Evolutionary conservation across 495 filamentous ascomycete genomes (phyloP).

Genomic region (Wilcoxina mikolae): DNA sequence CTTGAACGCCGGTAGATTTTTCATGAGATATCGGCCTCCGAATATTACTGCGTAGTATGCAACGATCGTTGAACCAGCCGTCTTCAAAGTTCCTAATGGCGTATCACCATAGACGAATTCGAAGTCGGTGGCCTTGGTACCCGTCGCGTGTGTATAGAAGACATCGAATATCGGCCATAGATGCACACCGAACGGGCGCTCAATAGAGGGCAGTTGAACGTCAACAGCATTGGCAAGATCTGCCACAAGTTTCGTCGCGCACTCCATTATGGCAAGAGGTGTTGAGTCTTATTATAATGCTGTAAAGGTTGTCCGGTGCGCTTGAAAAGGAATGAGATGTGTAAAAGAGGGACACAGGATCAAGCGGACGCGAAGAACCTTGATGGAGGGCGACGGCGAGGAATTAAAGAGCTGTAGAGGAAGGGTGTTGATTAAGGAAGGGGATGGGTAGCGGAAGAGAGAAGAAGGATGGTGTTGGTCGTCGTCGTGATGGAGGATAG

Average conservation of each 20-base stretch:
- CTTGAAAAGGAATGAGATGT: conserved; percentile 6
- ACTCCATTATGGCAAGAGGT: conserved; percentile 33
- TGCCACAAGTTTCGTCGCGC: not conserved
- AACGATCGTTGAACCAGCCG: conserved; percentile 47
- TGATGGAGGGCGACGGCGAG: not conserved
- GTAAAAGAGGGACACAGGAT: conserved; percentile 1
- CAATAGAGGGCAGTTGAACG: conserved; percentile 57
- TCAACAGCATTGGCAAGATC: conserved; percentile 43
- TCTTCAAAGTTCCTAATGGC: conserved; percentile 55
- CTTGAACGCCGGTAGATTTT: conserved; percentile 50
- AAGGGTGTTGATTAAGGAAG: not conserved
- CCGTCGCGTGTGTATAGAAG: conserved; percentile 55
- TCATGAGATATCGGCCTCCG: conserved; percentile 60
- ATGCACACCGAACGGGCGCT: conserved; percentile 79
- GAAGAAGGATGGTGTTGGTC: conserved; percentile 17
- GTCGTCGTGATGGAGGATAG: not conserved
- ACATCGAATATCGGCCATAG: conserved; percentile 92
- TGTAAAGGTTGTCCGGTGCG: not conserved
- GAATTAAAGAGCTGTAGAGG: not conserved
- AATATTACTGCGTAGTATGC: conserved; percentile 65
- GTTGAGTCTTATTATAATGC: conserved; percentile 1
- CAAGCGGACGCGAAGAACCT: not conserved
- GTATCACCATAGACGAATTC: conserved; percentile 50
- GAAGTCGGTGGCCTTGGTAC: conserved; percentile 59
- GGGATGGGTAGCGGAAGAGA: conserved; percentile 27